Base-by-base conservation (phyloP, 495 filamentous ascomycete species). In the Hyaloscypha variabilis region DNA sequence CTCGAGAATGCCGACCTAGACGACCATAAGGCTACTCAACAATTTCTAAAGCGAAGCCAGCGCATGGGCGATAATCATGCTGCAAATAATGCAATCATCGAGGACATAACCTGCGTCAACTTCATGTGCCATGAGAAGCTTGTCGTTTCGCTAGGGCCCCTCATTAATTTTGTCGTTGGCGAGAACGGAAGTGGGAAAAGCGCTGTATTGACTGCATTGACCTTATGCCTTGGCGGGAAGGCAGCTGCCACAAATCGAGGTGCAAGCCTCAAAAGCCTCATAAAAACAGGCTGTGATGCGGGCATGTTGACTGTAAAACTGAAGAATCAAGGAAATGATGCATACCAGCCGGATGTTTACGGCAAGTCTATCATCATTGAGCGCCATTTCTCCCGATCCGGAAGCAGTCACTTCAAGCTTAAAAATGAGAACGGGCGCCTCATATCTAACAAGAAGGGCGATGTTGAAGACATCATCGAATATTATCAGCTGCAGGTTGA, bases 161-260 rank as follows among this genome's bases (percentile, higher is more conserved):
- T 97, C 6, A 95, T 98, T 69, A 99, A 98, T 75, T 99, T 98
- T 76, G 93, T 99, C 58, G 92, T 97, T 61, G 95, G 95, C 3
- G 92, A 96, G 72, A 99, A 99, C 75, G 95, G 95, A 49, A 98
- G 95, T 71, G 95, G 95, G n/a, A 99, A 99, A 79, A 97, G 94
- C 74, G 95, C 95, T 25, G 88, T 98, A 24, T 78, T 99, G n/a
- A 97, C 95, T 2, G 95, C 92, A 8, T 86, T 99, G 61, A 97
- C 93, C 0, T 81, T 99, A 31, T 98, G 96, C 71, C 82, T 99
- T 8, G 96, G 95, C 39, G 95, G 92, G 2, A 97, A 97, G 74
- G 92, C 94, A n/a, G 90, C 89, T 52, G 85, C 91, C 4, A 98
- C 95, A n/a, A 97, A 97, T 72, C 88, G 95, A 57, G 95, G 94